Evolutionary conservation across 306 rosid genomes (phyloP), one percentile per base, ranked within the genome.

Genomic region (Glycine latifolia): DNA sequence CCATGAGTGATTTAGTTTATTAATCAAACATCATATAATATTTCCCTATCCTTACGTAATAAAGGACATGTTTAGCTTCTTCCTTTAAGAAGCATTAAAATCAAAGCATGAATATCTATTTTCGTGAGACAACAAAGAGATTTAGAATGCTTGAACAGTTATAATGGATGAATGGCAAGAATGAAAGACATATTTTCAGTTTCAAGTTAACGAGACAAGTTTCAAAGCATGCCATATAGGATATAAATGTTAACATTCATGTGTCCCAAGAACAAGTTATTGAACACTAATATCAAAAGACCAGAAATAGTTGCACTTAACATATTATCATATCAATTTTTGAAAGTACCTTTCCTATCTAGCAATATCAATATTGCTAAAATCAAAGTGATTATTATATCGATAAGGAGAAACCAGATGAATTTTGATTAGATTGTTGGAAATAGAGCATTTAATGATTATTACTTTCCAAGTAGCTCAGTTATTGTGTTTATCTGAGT

Each of bases 31-130:
- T 67, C 33, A 73, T 54, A 16, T 15, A 54, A 15, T 73, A 10
- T 15, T 35, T 56, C 20, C 35, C 33, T 53, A 53, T 65, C 77
- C 8, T 53, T 53, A 14, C 49, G 50, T 53, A 14, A 44, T 16
- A 71, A 44, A 8, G 63, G 61, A 37, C 37, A 54, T 73, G 77
- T 73, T 37, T 46, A 37, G n/a, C 39, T 77, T 66, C 65, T 77
- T 49, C 53, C n/a, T 9, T 26, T 4, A 68, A 16, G 13, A 41
- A 43, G 50, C 50, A 67, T n/a, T 3, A 39, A 66, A 14, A 66
- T 8, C 46, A 55, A 39, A 43, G n/a, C 60, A 67, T 12, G 10
- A 39, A 43, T 5, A 35, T 11, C 15, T 67, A 13, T 69, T 79
- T 68, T 79, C 17, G 49, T 7, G 69, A 44, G 48, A 56, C 56